These are phyloP conservation scores for Kurtzmaniella natalensis DNA, from an alignment of 1,139 yeast species.

Conservation along the genomic window DNA sequence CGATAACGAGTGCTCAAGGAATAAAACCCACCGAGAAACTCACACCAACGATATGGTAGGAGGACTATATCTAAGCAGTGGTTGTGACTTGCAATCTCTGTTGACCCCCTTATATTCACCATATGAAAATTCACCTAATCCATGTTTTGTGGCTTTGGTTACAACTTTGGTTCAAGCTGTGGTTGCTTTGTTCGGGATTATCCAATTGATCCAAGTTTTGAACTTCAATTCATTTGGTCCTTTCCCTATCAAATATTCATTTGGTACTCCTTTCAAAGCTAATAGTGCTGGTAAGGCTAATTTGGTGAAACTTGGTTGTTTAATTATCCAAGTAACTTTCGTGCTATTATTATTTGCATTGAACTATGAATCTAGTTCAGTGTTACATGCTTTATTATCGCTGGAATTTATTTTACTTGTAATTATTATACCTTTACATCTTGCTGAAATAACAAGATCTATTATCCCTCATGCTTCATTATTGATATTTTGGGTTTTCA, in stretches of 20 bases:
- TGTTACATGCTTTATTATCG: slow-evolving; percentile 10
- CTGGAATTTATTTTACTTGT: slow-evolving; percentile 11
- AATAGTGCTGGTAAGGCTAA: slow-evolving; percentile 26
- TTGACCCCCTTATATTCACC: slow-evolving; percentile 19
- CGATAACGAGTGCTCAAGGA: no score
- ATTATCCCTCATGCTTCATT: slow-evolving; percentile 25
- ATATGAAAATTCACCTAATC: slow-evolving; percentile 25
- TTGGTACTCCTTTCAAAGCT: slow-evolving; percentile 23
- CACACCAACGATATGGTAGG: no score
- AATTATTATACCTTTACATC: slow-evolving; percentile 26
- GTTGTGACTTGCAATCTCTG: neutral
- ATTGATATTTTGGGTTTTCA: slow-evolving; percentile 29
- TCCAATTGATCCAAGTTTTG: slow-evolving; percentile 16
- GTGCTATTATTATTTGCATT: slow-evolving; percentile 14
- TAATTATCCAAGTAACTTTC: slow-evolving; percentile 20
- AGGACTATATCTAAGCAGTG: no score
- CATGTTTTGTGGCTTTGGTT: slow-evolving; percentile 26
- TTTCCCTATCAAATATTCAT: slow-evolving; percentile 22
- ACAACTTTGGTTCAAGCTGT: slow-evolving; percentile 10
- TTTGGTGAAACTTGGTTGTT: slow-evolving; percentile 19
- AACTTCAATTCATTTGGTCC: slow-evolving; percentile 24
- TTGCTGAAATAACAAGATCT: slow-evolving; percentile 27
- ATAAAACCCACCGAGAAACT: no score
- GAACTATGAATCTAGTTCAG: slow-evolving; percentile 9
- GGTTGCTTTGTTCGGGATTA: slow-evolving; percentile 13